phyloP scores from a whole-genome alignment of 1,139 yeast species.

The Taphrina sp. region DNA sequence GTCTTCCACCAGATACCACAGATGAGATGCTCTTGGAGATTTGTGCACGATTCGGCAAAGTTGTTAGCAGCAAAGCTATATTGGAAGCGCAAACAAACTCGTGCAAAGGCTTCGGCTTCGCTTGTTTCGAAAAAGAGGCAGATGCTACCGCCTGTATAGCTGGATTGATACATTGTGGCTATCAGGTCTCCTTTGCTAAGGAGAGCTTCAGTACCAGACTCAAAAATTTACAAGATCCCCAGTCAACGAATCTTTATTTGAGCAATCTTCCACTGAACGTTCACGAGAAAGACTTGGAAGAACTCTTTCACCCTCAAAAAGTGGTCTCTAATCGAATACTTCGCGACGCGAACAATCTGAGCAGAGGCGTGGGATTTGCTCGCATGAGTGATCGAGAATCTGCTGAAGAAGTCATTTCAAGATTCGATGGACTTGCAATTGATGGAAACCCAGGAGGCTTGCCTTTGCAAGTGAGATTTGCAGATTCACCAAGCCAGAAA shows the following conservation, averaged over 20 bases:
- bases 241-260: slow-evolving; percentile 39
- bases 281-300: slow-evolving; percentile 38
- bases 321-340: slow-evolving; percentile 39
- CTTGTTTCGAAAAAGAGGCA: slow-evolving; percentile 37
- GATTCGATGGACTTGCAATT: slow-evolving; percentile 37
- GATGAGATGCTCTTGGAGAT: slow-evolving; percentile 38
- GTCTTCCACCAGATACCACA: slow-evolving; percentile 40
- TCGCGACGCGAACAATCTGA: slow-evolving; percentile 38
- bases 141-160: slow-evolving; percentile 39
- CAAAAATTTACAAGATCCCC: slow-evolving; percentile 39
- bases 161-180: slow-evolving; percentile 39
- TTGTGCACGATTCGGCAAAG: slow-evolving; percentile 38
- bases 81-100: slow-evolving; percentile 37
- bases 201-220: slow-evolving; percentile 40
- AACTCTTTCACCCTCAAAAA: slow-evolving; percentile 37
- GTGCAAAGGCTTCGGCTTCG: slow-evolving; percentile 41
- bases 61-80: slow-evolving; percentile 40
- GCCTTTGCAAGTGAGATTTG: slow-evolving; percentile 40
- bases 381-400: slow-evolving; percentile 37
- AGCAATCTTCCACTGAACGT: slow-evolving; percentile 39
- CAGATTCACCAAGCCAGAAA: slow-evolving; percentile 37
- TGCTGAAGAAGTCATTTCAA: slow-evolving; percentile 38
- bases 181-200: slow-evolving; percentile 40
- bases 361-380: slow-evolving; percentile 41
- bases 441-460: slow-evolving; percentile 33